Conservation (phyloP, 306 rosid genomes). For the Datisca glomerata region DNA sequence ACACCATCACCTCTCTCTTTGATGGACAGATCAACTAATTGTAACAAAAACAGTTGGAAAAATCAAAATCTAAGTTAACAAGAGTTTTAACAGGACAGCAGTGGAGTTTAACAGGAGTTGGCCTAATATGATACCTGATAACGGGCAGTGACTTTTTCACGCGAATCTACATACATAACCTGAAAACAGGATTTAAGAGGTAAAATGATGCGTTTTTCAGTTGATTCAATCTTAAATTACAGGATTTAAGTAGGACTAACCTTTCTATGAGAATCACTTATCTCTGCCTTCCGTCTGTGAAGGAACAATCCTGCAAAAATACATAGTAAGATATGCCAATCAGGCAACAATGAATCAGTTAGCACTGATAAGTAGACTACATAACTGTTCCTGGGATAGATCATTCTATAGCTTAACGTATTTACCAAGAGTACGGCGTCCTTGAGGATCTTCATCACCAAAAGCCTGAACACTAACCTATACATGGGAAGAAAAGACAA, state of each 20-base stretch:
- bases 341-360: background rate
- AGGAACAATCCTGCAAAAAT: slow-evolving; percentile 73
- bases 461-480: slow-evolving; percentile 97
- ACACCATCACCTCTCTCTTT: slow-evolving; percentile 85
- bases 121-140: slow-evolving; percentile 52
- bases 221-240: too few species aligned
- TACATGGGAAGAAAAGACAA: too few species aligned
- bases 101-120: too few species aligned
- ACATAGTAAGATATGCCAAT: background rate
- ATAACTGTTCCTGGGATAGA: slow-evolving; percentile 9
- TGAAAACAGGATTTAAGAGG: slow-evolving; percentile 17
- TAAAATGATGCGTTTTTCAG: too few species aligned
- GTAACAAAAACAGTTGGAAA: background rate
- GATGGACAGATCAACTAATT: slow-evolving; percentile 79
- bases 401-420: slow-evolving; percentile 14
- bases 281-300: slow-evolving; percentile 79
- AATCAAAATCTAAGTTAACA: too few species aligned
- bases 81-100: too few species aligned
- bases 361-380: background rate
- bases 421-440: slow-evolving; percentile 86
- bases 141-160: slow-evolving; percentile 90
- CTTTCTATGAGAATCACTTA: slow-evolving; percentile 44
- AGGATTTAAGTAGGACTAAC: too few species aligned
- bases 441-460: slow-evolving; percentile 92
- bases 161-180: slow-evolving; percentile 73